Base-by-base conservation (phyloP, 305 asterid species). In the Fraxinus dipetala region DNA sequence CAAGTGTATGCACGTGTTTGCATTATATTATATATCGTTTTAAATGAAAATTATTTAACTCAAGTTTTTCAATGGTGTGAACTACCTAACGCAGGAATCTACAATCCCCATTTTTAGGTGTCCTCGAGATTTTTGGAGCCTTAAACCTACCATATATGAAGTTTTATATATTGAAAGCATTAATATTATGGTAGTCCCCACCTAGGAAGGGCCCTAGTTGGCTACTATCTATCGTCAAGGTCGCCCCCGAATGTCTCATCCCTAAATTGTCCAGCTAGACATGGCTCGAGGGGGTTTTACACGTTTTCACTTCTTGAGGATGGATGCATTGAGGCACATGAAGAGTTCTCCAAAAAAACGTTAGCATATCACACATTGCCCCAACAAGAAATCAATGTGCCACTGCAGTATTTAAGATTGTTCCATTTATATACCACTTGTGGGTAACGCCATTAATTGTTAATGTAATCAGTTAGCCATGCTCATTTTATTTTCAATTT, bases 301-400 rank as follows among this genome's bases (percentile, higher is more conserved):
- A 18, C 9, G 10, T 10, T 54, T n/a, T 54, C 11, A 56, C 78
- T 72, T 51, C 82, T 43, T 56, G 8, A 28, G 78, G 81, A 78
- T 65, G 75, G 78, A 78, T 75, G 83, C 78, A 51, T 20, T 13
- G 10, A 63, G 13, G 78, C 85, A 78, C 86, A 81, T 81, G 85
- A 86, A 31, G 1, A 18, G 75, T 75, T 73, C 51, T 35, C 36
- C 83, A 85, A 79, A 45, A 72, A 67, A 10, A 24, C 1, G 18
- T 11, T 67, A 13, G 36, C 38, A 3, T 11, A 24, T 67, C 74
- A 65, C 35, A 10, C 74, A 5, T 67, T 18, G 74, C 38, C 22
- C 38, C 74, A 28, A 67, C 10, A 30, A 67, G 74, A 67, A 26
- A 13, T 5, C 38, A 67, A 67, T 67, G 72, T 24, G 34, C 34